Evolutionary conservation across 164 flowering plant species (phyloP).

Genomic region (Platanus orientalis): DNA sequence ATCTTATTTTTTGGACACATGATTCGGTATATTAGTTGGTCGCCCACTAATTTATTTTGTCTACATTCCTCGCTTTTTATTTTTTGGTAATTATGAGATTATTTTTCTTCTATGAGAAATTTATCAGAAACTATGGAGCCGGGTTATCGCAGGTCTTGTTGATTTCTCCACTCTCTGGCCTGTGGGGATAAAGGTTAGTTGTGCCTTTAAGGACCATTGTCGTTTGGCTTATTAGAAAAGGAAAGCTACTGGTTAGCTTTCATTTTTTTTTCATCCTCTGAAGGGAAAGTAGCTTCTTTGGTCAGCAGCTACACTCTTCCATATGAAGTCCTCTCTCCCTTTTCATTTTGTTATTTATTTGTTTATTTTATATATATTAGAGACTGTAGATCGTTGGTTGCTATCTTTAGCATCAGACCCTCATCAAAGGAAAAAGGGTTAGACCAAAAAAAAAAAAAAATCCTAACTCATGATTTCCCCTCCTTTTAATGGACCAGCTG

Average conservation of each 20-base stretch:
- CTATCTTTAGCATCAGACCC: slow-evolving; percentile 28
- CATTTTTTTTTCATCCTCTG: slow-evolving; percentile 27
- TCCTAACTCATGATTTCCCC: slow-evolving; percentile 30
- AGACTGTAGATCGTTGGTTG: slow-evolving; percentile 40
- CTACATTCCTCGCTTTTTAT: no score
- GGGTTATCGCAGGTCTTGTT: slow-evolving; percentile 24
- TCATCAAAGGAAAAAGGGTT: slow-evolving; percentile 23
- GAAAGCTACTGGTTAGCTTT: slow-evolving; percentile 27
- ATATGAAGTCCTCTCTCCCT: slow-evolving; percentile 14
- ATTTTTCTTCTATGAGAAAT: not conserved
- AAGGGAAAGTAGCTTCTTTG: slow-evolving; percentile 54
- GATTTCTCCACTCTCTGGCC: slow-evolving; percentile 22
- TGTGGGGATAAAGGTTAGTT: slow-evolving; percentile 40
- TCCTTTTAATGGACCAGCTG: slow-evolving; percentile 30
- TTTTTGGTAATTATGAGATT: no score
- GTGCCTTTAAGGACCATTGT: slow-evolving; percentile 41
- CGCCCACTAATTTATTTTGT: no score
- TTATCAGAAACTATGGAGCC: slow-evolving; percentile 1
- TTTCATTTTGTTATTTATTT: slow-evolving; percentile 7
- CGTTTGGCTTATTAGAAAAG: slow-evolving; percentile 49
- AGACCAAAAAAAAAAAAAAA: slow-evolving; percentile 11
- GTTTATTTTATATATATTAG: slow-evolving; percentile 11
- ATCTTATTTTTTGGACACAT: no score
- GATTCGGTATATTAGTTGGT: no score
- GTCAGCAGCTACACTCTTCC: slow-evolving; percentile 52